Percentiles rank a stretch among this genome's conserved stretches.
phyloP scores from a whole-genome alignment of 345 rosid genomes.

The Crucihimalaya himalaica region DNA sequence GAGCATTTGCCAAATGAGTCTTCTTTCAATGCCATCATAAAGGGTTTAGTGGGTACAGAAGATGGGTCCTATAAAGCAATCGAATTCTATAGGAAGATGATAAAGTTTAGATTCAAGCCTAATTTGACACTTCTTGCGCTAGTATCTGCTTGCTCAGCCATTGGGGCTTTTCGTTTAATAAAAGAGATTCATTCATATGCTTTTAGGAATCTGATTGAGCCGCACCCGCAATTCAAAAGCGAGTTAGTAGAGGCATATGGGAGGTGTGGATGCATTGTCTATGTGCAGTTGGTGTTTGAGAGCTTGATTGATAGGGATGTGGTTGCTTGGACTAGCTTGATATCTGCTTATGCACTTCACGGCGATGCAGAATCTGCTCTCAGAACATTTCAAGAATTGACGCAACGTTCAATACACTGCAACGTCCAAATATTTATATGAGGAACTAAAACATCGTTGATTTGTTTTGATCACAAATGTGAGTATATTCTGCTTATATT shows the following conservation, averaged over 20 bases:
- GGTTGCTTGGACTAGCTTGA: conserved; percentile 70
- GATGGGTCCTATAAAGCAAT: conserved; percentile 55
- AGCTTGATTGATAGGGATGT: conserved; percentile 51
- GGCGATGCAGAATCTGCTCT: conserved; percentile 59
- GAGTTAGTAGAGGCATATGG: conserved; percentile 68
- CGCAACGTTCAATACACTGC: no score
- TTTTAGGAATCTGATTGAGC: conserved; percentile 49
- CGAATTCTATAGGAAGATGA: conserved; percentile 55
- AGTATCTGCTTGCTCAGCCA: conserved; percentile 49
- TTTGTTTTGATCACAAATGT: no score
- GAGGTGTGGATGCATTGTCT: conserved; percentile 48
- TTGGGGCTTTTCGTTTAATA: conserved; percentile 45
- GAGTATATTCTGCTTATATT: no score
- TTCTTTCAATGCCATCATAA: conserved; percentile 55
- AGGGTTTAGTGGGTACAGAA: conserved; percentile 46
- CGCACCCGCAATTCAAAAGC: conserved; percentile 51
- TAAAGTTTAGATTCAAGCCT: conserved; percentile 47
- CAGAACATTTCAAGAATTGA: conserved; percentile 47
- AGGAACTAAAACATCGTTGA: no score
- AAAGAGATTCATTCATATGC: conserved; percentile 63
- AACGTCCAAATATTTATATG: no score
- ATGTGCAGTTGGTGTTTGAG: conserved; percentile 46
- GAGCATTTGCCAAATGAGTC: conserved; percentile 54
- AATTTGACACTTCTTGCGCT: conserved; percentile 64
- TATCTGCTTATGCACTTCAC: conserved; percentile 65